Percentiles rank a stretch among this genome's conserved stretches.
phyloP scores from a whole-genome alignment of 495 filamentous ascomycete species.

The Penicillium cosmopolitanum region DNA sequence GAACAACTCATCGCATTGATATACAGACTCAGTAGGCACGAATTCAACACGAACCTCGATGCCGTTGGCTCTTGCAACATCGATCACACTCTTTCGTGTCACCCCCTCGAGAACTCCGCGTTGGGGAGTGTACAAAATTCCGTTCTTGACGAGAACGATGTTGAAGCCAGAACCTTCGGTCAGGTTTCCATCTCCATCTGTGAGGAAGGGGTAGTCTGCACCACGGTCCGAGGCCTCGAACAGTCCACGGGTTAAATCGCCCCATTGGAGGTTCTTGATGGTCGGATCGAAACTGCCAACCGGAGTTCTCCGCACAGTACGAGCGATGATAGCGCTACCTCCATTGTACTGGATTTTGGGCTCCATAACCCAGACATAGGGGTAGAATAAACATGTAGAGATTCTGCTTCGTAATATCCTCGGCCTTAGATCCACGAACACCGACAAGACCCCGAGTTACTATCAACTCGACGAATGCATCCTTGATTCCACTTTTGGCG shows the following conservation, averaged over 20 bases:
- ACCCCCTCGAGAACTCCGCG: constrained; percentile 38
- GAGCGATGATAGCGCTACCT: constrained; percentile 42
- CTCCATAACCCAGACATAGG: constrained; percentile 46
- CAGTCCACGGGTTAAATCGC: constrained; percentile 39
- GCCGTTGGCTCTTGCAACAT: constrained; percentile 27
- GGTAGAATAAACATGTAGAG: constrained; percentile 44
- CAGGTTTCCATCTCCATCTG: constrained; percentile 41
- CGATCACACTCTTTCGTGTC: constrained; percentile 39
- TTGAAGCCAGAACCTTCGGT: constrained; percentile 40
- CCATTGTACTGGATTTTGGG: constrained; percentile 38
- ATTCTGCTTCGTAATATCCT: constrained; percentile 36
- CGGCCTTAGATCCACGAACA: constrained; percentile 31
- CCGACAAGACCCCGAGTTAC: constrained; percentile 43
- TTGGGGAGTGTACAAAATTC: constrained; percentile 35
- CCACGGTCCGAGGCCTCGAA: constrained; percentile 35
- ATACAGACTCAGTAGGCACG: constrained; percentile 35
- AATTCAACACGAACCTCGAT: constrained; percentile 29
- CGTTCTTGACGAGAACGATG: constrained; percentile 35
- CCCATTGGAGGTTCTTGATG: constrained; percentile 49
- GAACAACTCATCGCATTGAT: constrained; percentile 39
- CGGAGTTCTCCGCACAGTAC: constrained; percentile 40
- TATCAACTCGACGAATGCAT: constrained; percentile 46
- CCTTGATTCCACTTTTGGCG: constrained; percentile 38
- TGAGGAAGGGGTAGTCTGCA: constrained; percentile 40
- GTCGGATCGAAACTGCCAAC: constrained; percentile 43